A percentile compares a stretch with the other conserved stretches of the same genome.
Evolutionary conservation across 139 green algal species (phyloP).

Genomic region (Coelastrella sp.): DNA sequence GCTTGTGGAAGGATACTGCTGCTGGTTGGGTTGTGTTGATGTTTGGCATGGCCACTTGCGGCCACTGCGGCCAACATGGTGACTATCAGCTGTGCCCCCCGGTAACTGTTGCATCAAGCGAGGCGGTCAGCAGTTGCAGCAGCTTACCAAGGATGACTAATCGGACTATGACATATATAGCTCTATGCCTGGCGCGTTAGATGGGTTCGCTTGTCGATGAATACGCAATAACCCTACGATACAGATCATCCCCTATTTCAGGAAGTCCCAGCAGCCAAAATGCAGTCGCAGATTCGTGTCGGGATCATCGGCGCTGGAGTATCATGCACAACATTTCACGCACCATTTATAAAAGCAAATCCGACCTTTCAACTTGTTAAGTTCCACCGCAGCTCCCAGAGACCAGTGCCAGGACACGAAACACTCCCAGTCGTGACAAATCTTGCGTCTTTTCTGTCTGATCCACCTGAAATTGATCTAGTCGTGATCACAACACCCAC

Average conservation of each 20-base stretch:
- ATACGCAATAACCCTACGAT: too few relatives aligned
- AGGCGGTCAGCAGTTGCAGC: background rate
- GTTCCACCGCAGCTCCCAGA: background rate
- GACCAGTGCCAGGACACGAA: background rate
- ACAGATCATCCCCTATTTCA: background rate
- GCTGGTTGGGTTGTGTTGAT: too few relatives aligned
- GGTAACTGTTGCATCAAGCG: too few relatives aligned
- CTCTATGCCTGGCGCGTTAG: too few relatives aligned
- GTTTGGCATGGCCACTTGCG: too few relatives aligned
- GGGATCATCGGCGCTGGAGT: conserved; percentile 17
- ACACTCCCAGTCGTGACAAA: background rate
- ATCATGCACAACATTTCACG: conserved; percentile 16
- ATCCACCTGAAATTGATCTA: conserved; percentile 13
- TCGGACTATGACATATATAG: background rate
- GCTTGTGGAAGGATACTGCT: too few relatives aligned
- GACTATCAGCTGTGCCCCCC: too few relatives aligned
- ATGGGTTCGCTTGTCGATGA: too few relatives aligned
- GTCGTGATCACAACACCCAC: conserved; percentile 41
- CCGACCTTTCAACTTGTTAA: background rate
- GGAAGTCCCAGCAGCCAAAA: background rate
- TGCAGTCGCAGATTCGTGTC: conserved; percentile 4
- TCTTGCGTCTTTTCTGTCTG: background rate
- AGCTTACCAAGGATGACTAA: background rate
- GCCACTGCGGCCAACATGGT: too few relatives aligned
- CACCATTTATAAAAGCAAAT: background rate